Conservation (phyloP, 2,329 filamentous ascomycete species). For the Colletotrichum sp. region DNA sequence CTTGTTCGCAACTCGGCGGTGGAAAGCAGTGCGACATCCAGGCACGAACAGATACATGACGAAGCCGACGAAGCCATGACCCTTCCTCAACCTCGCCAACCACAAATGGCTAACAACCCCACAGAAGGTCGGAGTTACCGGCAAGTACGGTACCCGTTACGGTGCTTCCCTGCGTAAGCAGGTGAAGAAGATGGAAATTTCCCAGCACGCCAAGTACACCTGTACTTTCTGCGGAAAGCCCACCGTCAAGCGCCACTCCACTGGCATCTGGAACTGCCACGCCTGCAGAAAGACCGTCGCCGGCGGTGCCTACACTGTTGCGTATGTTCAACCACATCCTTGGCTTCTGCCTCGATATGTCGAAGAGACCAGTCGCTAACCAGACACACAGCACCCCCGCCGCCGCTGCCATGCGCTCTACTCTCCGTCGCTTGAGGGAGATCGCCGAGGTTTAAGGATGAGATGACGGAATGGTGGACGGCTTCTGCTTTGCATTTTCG, state of each 20-base stretch:
- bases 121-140: constrained; percentile 96
- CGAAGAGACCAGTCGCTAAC: constrained; percentile 30
- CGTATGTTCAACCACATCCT: constrained; percentile 70
- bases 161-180: constrained; percentile 99
- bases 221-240: constrained; percentile 99
- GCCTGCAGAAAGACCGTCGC: constrained; percentile 90
- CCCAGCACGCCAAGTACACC: constrained; percentile 95
- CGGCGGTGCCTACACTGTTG: constrained; percentile 92
- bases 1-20: not conserved
- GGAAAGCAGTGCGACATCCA: not conserved
- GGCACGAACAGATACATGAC: not conserved
- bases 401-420: constrained; percentile 92
- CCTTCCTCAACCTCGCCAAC: not conserved
- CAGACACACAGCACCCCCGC: constrained; percentile 76
- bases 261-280: constrained; percentile 97
- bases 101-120: constrained; percentile 19
- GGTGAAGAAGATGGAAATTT: constrained; percentile 98
- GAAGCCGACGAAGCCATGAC: not conserved
- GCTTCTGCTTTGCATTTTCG: constrained; percentile 51
- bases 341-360: not conserved
- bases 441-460: constrained; percentile 87
- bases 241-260: constrained; percentile 87
- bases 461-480: constrained; percentile 28
- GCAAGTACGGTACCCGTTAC: constrained; percentile 96
- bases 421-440: constrained; percentile 95